A percentile compares a stretch with the other conserved stretches of the same genome.
These are phyloP conservation scores for Noccaea caerulescens DNA, from an alignment of 345 rosid species.

Conservation along the genomic window DNA sequence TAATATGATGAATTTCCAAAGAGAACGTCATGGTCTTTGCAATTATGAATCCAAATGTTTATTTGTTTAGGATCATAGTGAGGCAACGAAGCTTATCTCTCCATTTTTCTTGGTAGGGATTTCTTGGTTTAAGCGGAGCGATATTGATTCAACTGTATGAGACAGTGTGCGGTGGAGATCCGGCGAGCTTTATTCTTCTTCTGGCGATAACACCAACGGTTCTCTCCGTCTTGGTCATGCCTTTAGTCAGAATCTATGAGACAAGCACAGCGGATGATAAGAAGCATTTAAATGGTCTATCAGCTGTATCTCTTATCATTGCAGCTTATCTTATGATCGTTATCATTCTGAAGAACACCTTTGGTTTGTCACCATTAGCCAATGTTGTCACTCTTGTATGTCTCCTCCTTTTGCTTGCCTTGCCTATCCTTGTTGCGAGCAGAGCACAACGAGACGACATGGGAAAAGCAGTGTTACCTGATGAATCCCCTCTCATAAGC, in stretches of 20 bases:
- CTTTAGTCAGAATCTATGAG: constrained; percentile 60
- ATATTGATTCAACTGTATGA: constrained; percentile 70
- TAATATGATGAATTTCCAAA: no score
- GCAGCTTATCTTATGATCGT: constrained; percentile 79
- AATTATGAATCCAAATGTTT: no score
- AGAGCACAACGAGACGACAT: constrained; percentile 55
- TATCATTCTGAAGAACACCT: constrained; percentile 58
- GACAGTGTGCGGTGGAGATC: constrained; percentile 61
- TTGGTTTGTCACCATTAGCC: constrained; percentile 54
- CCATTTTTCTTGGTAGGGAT: constrained; percentile 57
- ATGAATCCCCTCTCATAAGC: constrained; percentile 33
- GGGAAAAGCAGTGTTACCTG: constrained; percentile 26
- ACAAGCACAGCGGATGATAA: constrained; percentile 56
- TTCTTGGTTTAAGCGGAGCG: constrained; percentile 91
- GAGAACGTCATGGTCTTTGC: no score
- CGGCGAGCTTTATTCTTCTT: constrained; percentile 65
- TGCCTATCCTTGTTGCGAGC: constrained; percentile 62
- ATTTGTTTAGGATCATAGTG: constrained; percentile 9
- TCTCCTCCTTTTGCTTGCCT: constrained; percentile 58
- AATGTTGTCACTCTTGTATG: constrained; percentile 50
- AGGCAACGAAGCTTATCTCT: constrained; percentile 14
- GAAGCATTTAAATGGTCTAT: constrained; percentile 73
- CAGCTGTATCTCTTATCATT: constrained; percentile 58
- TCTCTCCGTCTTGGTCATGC: constrained; percentile 70
- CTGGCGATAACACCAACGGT: constrained; percentile 66